Base-by-base conservation (phyloP, 768 basidiomycete genomes). In the Candolleomyces efflorescens region DNA sequence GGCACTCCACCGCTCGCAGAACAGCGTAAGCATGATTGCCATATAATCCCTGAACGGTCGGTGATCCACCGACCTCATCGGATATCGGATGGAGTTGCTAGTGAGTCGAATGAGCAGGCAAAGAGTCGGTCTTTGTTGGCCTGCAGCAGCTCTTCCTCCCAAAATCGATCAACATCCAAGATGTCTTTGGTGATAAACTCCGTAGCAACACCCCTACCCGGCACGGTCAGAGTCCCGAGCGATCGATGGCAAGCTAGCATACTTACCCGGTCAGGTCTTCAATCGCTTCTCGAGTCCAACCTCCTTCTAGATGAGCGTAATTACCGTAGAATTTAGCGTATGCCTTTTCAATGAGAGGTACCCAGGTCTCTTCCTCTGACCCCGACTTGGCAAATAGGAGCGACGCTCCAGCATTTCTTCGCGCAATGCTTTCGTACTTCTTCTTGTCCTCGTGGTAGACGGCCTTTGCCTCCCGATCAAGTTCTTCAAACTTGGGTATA, bases 211-310 rank as follows among this genome's bases (percentile, higher is more conserved):
- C 79, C 79, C 6, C 46, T 47, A 18, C 27, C 9, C 27, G 9
- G 9, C 9, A 27, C 27, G 27, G 9, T 27, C 27, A 27, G 27
- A 27, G 27, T 27, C 27, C 9, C 4, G 9, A 27, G 27, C 27
- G 27, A 4, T 27, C 27, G 27, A 27, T 27, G 3, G 27, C 27
- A 27, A 3, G 27, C 27, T 27, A 43, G 20, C 7, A 3, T n/a
- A 51, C 69, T 11, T 62, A 82, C 81, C 82, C 82, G 10, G 82
- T 82, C 49, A 84, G 65, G 63, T 84, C 82, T 65, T 84, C 82
- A 18, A 82, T 74, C 9, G 78, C 82, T 61, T 83, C 80, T 50
- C 72, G 71, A 22, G 77, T 68, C 27, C 67, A 55, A 5, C 81
- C 82, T 23, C 73, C 73, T 36, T 62, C 57, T 36, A 83, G 62